Base-by-base conservation (phyloP, 2,329 filamentous ascomycete species). In the Macrophomina tecta region DNA sequence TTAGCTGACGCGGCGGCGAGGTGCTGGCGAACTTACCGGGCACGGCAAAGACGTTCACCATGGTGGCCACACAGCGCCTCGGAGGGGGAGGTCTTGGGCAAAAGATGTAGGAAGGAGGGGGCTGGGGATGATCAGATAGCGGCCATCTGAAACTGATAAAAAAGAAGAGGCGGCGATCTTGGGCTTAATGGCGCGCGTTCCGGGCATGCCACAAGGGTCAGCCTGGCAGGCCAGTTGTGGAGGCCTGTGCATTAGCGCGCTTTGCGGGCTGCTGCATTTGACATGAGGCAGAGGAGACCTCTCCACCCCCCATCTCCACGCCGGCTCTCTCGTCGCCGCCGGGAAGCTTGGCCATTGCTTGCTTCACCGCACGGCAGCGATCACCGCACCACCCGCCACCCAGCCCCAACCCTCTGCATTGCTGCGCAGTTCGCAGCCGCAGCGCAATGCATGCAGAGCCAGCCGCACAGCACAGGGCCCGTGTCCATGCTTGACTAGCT, bases 21-120 rank as follows among this genome's bases (percentile, higher is more conserved):
- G 36, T n/a, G 14, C 8, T 23, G n/a, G 36, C 18, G 52, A n/a
- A 68, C 77, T 70, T 74, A 86, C 84, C 81, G 70, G 90, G 91
- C 28, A 93, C 88, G 69, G 90, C 86, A 78, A 93, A 93, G 67
- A 93, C 88, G 76, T 90, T 86, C 68, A 85, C 84, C 76, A 89
- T 89, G 81, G 69, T 74, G 70, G 48, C 40, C 36, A 5, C 28
- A 48, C 18, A 49, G 53, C 63, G 63, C 67, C 51, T 63, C 52
- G 70, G 65, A 38, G 48, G 62, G 42, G 16, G 56, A 52, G 48
- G 63, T 64, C 36, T 46, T 61, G 62, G 12, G 32, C 38, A 18
- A 11, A 46, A 11, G 16, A 14, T 5, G 60, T 40, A 46, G n/a
- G n/a, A 63, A 30, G 58, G 30, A 11, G 58, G 46, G 28, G 58